These are phyloP conservation scores for Thraustotheca clavata DNA, from an alignment of 352 stramenopile species.

Conservation along the genomic window DNA sequence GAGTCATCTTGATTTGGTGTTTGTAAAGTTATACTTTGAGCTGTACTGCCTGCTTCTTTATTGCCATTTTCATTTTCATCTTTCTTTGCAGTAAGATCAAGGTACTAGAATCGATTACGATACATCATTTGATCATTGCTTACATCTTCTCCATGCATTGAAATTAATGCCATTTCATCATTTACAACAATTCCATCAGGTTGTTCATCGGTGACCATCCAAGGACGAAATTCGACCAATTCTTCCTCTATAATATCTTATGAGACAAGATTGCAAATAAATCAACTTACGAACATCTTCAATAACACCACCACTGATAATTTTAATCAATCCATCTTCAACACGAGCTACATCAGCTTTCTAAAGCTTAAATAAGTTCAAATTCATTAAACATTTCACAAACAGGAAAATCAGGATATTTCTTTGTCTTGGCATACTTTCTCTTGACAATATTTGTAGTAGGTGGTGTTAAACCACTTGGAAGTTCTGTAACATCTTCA, in stretches of 20 bases:
- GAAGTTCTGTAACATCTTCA: slow-evolving; percentile 55
- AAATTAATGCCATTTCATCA: slow-evolving; percentile 78
- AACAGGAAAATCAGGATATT: slow-evolving; percentile 73
- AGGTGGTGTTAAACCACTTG: slow-evolving; percentile 64
- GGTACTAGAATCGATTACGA: no score
- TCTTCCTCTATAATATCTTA: slow-evolving; percentile 46
- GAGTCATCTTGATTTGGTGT: no score
- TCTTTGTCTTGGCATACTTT: slow-evolving; percentile 82
- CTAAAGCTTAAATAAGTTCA: slow-evolving; percentile 24
- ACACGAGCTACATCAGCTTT: slow-evolving; percentile 76
- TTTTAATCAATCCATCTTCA: slow-evolving; percentile 76
- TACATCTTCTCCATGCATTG: no score
- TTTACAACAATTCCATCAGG: slow-evolving; percentile 56
- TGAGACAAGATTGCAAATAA: not conserved
- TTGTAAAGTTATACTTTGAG: no score
- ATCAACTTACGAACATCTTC: slow-evolving; percentile 60
- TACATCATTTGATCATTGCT: no score
- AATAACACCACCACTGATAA: slow-evolving; percentile 54
- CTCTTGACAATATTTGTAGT: slow-evolving; percentile 84
- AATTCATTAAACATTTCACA: no score
- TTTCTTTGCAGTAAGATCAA: no score
- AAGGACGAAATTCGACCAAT: slow-evolving; percentile 80
- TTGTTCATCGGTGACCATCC: slow-evolving; percentile 72
- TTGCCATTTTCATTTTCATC: no score
- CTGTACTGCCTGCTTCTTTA: no score